Evolutionary conservation across 257 asterid species (phyloP), one percentile per base, ranked within the genome.

Genomic region (Echium plantagineum): DNA sequence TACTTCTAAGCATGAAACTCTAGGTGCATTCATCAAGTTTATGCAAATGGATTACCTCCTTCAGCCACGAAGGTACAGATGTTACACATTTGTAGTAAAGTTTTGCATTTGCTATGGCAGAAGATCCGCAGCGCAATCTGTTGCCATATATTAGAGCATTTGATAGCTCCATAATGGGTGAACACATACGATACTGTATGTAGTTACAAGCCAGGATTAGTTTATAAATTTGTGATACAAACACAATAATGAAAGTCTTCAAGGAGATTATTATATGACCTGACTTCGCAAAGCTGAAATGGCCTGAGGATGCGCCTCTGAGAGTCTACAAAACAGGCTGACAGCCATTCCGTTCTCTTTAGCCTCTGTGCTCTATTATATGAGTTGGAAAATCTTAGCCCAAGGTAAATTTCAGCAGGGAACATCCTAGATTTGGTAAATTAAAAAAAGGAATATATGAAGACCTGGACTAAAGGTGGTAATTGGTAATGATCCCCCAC

Each of bases 401-500:
- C 28, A 71, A 32, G 68, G 59, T 61, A 74, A 21, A 30, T 32
- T 58, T 61, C 64, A 66, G 64, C 21, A 58, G 48, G 71, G 71
- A 60, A 56, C 69, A 65, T 62, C 63, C 58, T 62, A 63, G 52
- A 53, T n/a, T 9, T 28, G 21, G 52, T 42, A 42, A 4, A 42
- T 42, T 42, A 9, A 21, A 28, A 57, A 56, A 58, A 56, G 46
- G 55, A 65, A 68, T 52, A 69, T n/a, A n/a, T 55, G 49, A 42
- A 42, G 49, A 91, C 98, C 95, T 88, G 98, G 63, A 91, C 97
- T 66, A 91, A 94, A 66, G 98, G 98, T 18, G 98, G 98, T 66
- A 91, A 75, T 71, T 91, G 98, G 77, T 91, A 91, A 77, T 91
- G 94, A 84, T 91, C 98, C 64, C 98, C 98, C 55, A 91, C 98